A percentile compares a stretch with the other conserved stretches of the same genome.
These are phyloP conservation scores for Ceriops tagal DNA, from an alignment of 345 rosid genomes.

Conservation along the genomic window DNA sequence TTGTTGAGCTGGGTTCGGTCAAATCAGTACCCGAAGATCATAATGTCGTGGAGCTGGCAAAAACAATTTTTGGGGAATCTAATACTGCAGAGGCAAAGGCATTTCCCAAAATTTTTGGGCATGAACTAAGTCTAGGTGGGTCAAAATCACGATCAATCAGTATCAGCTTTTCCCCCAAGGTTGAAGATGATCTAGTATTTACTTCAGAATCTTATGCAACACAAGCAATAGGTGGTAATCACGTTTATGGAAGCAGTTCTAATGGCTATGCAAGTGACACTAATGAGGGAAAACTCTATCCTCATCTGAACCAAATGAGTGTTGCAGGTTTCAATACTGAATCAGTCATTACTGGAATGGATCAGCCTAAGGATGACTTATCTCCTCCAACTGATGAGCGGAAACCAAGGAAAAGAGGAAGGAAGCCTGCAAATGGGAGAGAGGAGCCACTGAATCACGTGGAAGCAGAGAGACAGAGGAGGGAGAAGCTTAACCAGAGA, in stretches of 20 bases:
- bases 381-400: constrained; percentile 57
- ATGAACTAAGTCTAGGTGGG: constrained; percentile 73
- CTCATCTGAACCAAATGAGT: constrained; percentile 38
- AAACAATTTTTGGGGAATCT: constrained; percentile 53
- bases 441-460: constrained; percentile 95
- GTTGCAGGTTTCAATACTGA: constrained; percentile 41
- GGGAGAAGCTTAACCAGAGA: constrained; percentile 95
- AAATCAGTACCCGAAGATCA: constrained; percentile 60
- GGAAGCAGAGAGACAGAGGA: constrained; percentile 93
- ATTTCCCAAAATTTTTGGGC: constrained; percentile 79
- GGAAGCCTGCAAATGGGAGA: constrained; percentile 96
- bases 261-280: constrained; percentile 42
- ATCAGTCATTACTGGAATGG: constrained; percentile 38
- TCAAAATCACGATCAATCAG: constrained; percentile 62
- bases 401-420: constrained; percentile 92
- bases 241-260: constrained; percentile 53
- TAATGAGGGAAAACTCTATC: constrained; percentile 47
- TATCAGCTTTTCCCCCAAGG: constrained; percentile 79
- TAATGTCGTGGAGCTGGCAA: constrained; percentile 53
- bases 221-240: constrained; percentile 49
- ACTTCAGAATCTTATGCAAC: constrained; percentile 51
- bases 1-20: constrained; percentile 83
- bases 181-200: constrained; percentile 71
- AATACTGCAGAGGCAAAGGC: constrained; percentile 52
- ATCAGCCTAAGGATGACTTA: constrained; percentile 61